A percentile compares a stretch with the other conserved stretches of the same genome.
Conservation (phyloP, 148 eudicot genomes). For the Rhododendron ferrugineum region DNA sequence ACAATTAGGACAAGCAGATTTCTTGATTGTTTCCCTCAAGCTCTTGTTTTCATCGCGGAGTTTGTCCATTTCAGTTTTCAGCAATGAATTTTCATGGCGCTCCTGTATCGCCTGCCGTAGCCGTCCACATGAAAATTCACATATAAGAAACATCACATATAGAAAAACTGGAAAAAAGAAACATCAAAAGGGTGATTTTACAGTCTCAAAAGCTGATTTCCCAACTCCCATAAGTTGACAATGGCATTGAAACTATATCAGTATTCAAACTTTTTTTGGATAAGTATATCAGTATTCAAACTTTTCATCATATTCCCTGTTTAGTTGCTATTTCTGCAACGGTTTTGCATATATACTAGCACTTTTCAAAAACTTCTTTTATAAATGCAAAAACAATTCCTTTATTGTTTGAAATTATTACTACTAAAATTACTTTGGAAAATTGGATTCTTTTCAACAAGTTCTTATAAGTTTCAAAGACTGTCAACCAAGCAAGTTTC, state of each 20-base stretch:
- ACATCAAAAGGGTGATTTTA: background rate
- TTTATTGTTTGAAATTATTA: background rate
- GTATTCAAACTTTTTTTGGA: background rate
- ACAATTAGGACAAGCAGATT: slow-evolving; percentile 66
- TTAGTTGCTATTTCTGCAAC: background rate
- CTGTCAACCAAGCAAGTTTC: background rate
- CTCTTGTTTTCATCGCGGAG: slow-evolving; percentile 66
- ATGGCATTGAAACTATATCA: background rate
- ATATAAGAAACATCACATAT: background rate
- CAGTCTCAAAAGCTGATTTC: background rate
- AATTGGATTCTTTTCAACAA: background rate
- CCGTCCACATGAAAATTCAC: background rate
- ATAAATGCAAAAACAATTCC: background rate
- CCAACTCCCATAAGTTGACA: background rate
- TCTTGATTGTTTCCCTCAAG: slow-evolving; percentile 56
- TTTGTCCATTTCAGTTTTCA: slow-evolving; percentile 79
- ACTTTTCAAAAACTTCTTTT: background rate
- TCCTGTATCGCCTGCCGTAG: slow-evolving; percentile 84
- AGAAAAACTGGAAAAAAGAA: background rate
- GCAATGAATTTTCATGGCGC: slow-evolving; percentile 82
- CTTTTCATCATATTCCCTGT: background rate
- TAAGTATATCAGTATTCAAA: background rate
- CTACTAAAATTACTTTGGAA: background rate
- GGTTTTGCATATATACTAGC: background rate
- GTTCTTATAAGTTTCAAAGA: background rate